phyloP scores from a whole-genome alignment of 2,329 filamentous ascomycete genomes.

The Nigrospora sphaerica region DNA sequence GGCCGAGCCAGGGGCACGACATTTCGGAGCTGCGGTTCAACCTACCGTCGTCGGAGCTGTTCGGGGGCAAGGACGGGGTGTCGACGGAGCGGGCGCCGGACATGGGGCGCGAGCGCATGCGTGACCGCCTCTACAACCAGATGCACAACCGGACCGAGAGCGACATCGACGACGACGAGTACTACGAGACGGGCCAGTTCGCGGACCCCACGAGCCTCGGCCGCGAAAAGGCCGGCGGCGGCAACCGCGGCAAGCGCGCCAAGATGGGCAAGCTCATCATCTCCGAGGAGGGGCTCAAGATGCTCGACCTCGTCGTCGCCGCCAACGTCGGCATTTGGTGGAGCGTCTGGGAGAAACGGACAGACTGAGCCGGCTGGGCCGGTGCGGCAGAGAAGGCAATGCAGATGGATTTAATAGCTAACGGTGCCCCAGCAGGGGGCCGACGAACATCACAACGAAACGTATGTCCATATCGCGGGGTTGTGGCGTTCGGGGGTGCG shows the following conservation, averaged over 20 bases:
- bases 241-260: slow-evolving; percentile 75
- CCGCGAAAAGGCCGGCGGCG: slow-evolving; percentile 77
- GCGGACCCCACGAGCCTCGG: slow-evolving; percentile 49
- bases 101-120: slow-evolving; percentile 6
- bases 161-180: slow-evolving; percentile 32
- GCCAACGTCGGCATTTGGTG: slow-evolving; percentile 93
- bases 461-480: too few species aligned
- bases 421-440: too few species aligned
- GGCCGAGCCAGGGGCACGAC: slow-evolving; percentile 17
- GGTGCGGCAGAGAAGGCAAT: too few species aligned
- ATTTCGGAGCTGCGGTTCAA: slow-evolving; percentile 90
- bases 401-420: too few species aligned
- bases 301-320: slow-evolving; percentile 88
- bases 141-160: slow-evolving; percentile 21
- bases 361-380: slow-evolving; percentile 12
- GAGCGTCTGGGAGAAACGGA: slow-evolving; percentile 66
- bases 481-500: too few species aligned
- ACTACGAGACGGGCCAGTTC: slow-evolving; percentile 47
- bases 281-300: slow-evolving; percentile 83
- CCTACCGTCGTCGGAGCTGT: slow-evolving; percentile 55
- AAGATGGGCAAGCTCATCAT: slow-evolving; percentile 93
- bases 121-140: slow-evolving; percentile 21
- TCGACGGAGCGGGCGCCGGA: slow-evolving; percentile 15
- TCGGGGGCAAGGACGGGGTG: slow-evolving; percentile 27
- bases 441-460: too few species aligned